Conservation (phyloP, 1,284 basidiomycete genomes). For the Ceratobasidium sp. region DNA sequence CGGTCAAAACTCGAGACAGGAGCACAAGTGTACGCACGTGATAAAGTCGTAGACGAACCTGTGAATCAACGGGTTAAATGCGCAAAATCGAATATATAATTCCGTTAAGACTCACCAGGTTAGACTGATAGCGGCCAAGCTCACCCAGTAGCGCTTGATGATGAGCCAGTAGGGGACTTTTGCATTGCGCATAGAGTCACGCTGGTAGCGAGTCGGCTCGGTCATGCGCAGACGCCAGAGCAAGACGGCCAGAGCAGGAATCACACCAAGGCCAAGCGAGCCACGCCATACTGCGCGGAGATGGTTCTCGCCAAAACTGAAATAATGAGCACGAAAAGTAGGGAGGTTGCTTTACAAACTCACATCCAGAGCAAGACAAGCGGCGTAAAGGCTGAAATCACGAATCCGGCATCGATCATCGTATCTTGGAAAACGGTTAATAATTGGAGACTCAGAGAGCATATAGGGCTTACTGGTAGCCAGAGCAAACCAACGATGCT, state of each 20-base stretch:
- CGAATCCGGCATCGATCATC: slow-evolving; percentile 93
- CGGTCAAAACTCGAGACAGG: background rate
- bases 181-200: slow-evolving; percentile 78
- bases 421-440: slow-evolving; percentile 60
- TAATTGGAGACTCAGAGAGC: slow-evolving; percentile 24
- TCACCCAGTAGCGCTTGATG: slow-evolving; percentile 81
- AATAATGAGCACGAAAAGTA: slow-evolving; percentile 1
- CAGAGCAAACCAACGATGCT: slow-evolving; percentile 87
- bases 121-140: slow-evolving; percentile 73
- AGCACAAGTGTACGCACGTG: slow-evolving; percentile 59
- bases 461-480: slow-evolving; percentile 72
- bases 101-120: slow-evolving; percentile 64
- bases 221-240: slow-evolving; percentile 89
- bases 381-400: slow-evolving; percentile 83
- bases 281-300: slow-evolving; percentile 89
- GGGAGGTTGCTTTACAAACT: slow-evolving; percentile 47
- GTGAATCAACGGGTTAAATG: slow-evolving; percentile 28
- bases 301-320: slow-evolving; percentile 79
- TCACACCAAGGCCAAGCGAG: slow-evolving; percentile 85
- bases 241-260: slow-evolving; percentile 84
- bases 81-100: slow-evolving; percentile 29
- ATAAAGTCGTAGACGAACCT: slow-evolving; percentile 90
- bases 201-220: slow-evolving; percentile 76
- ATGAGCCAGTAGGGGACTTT: slow-evolving; percentile 81
- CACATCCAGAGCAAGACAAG: slow-evolving; percentile 88